Evolutionary conservation across 2,329 filamentous ascomycete species (phyloP), one percentile per base, ranked within the genome.

Genomic region (Tolypocladium album): DNA sequence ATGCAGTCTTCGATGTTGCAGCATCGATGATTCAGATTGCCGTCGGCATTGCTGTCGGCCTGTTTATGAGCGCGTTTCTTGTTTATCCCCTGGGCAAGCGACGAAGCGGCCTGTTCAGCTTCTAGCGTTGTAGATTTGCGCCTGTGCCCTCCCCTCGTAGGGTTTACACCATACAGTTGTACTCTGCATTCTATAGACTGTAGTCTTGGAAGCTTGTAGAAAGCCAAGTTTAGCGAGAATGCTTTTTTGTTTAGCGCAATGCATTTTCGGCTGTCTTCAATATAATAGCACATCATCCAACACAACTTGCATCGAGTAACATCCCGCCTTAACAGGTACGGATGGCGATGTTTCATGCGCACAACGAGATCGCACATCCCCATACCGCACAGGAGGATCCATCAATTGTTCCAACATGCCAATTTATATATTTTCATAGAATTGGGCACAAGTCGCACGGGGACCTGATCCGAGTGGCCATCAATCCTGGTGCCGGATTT

Each of bases 1-100:
- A 4, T 6, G 70, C 78, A 34, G 72, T 78, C 6, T 79, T 78
- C 62, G 74, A 75, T 31, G 76, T 79, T 13, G 78, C 76, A 15
- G 77, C 75, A 1, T 77, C 75, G 38, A 81, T 81, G 79, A 78
- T 81, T 45, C 77, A 81, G 66, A 79, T 81, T 60, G 79, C 79
- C 17, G 79, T 80, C 62, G 79, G 79, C 17, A 80, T 81, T 57
- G 78, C 78, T 7, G 75, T 80, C 13, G 79, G 79, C 3, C 68
- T 81, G 8, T 81, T 81, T 61, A 66, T 81, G 62, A 79, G 78
- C 60, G 77, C 78, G 2, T 67, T 81, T 39, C 66, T 81, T 27
- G 70, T 81, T 7, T 81, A 80, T 62, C 79, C 79, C 7, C 69
- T 80, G 40, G 78, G 78, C 45, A 81, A 80, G 67, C 73, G 78